phyloP scores from a whole-genome alignment of 2,329 filamentous ascomycete species.

The Fusarium continuum region DNA sequence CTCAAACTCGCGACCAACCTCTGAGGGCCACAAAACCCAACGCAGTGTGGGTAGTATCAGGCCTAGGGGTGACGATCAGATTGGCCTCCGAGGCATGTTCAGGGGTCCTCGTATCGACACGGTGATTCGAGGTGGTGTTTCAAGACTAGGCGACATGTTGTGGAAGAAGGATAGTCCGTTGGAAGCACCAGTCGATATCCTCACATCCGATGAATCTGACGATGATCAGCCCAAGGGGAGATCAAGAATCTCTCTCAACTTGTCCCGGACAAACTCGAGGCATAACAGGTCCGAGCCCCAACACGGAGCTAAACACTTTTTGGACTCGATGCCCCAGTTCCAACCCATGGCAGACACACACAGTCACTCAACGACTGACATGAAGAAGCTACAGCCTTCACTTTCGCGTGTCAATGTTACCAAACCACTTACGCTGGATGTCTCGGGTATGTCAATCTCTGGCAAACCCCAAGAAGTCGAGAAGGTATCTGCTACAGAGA shows the following conservation, averaged over 20 bases:
- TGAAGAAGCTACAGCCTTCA: slow-evolving; percentile 43
- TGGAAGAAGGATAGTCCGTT: slow-evolving; percentile 61
- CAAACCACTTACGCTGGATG: slow-evolving; percentile 60
- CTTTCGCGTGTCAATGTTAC: slow-evolving; percentile 58
- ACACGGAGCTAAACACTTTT: slow-evolving; percentile 55
- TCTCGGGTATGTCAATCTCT: slow-evolving; percentile 54
- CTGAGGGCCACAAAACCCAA: slow-evolving; percentile 59
- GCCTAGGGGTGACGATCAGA: slow-evolving; percentile 48
- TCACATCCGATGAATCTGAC: slow-evolving; percentile 62
- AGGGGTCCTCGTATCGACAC: slow-evolving; percentile 80
- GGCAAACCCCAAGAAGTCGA: slow-evolving; percentile 45
- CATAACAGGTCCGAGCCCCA: slow-evolving; percentile 45
- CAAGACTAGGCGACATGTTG: slow-evolving; percentile 64
- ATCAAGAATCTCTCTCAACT: slow-evolving; percentile 47
- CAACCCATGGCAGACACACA: slow-evolving; percentile 48
- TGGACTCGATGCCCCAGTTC: slow-evolving; percentile 64
- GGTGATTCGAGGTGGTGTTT: slow-evolving; percentile 69
- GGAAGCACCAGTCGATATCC: slow-evolving; percentile 49
- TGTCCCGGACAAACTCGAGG: slow-evolving; percentile 50
- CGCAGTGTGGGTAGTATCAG: slow-evolving; percentile 61
- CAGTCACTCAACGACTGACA: slow-evolving; percentile 21
- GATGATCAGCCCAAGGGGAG: slow-evolving; percentile 54
- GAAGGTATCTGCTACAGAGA: slow-evolving; percentile 37
- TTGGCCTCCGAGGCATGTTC: slow-evolving; percentile 71
- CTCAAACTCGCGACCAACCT: slow-evolving; percentile 49